A percentile compares a stretch with the other conserved stretches of the same genome.
phyloP scores from a whole-genome alignment of 1,139 yeast species.

The Suhomyces wounanorum region DNA sequence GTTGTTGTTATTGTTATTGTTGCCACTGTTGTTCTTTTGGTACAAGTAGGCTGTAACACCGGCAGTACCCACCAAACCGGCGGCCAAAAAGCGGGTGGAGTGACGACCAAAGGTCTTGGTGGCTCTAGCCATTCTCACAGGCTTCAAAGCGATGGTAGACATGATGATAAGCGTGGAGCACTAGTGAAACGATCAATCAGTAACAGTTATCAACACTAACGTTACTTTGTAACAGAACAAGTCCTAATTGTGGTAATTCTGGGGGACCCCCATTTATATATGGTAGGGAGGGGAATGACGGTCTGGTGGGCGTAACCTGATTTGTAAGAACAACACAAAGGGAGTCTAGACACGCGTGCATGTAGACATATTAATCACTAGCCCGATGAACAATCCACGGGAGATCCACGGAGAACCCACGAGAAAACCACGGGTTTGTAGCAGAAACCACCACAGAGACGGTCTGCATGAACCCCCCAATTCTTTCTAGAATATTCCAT shows the following conservation, averaged over 20 bases:
- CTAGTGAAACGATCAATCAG: background rate
- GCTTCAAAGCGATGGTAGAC: slow-evolving; percentile 24
- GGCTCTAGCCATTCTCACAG: slow-evolving; percentile 4
- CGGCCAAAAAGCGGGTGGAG: slow-evolving; percentile 13
- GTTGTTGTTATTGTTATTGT: slow-evolving; percentile 2
- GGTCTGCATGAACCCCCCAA: too few species aligned
- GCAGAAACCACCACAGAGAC: too few species aligned
- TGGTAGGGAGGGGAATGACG: slow-evolving; percentile 3
- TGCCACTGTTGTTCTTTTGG: slow-evolving; percentile 9
- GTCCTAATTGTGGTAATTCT: background rate
- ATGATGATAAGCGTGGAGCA: slow-evolving; percentile 8
- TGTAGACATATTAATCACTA: background rate
- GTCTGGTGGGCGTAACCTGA: slow-evolving; percentile 1
- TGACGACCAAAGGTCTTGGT: slow-evolving; percentile 8
- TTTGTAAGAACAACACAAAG: background rate
- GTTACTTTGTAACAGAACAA: background rate
- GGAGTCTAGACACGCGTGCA: slow-evolving; percentile 1
- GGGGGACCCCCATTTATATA: slow-evolving; percentile 2
- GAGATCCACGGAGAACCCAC: too few species aligned
- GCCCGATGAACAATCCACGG: too few species aligned
- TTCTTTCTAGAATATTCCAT: too few species aligned
- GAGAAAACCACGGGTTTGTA: too few species aligned
- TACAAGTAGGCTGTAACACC: slow-evolving; percentile 23
- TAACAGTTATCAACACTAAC: background rate
- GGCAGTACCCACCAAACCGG: slow-evolving; percentile 29